Evolutionary conservation across 2,329 filamentous ascomycete species (phyloP).

Genomic region (Leptographium galeiforme): DNA sequence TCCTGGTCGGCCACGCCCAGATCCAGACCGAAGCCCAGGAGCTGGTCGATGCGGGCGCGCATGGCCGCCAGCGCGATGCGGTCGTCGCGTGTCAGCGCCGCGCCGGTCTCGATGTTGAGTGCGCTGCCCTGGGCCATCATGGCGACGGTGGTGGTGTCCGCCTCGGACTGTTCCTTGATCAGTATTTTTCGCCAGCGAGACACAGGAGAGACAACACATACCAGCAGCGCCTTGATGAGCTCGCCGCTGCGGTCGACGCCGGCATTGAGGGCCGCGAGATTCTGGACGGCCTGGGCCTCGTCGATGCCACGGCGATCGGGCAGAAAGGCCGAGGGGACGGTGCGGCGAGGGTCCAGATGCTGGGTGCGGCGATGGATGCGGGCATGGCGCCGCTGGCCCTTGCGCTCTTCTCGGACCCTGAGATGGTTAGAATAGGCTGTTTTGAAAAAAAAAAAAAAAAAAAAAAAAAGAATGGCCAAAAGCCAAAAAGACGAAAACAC

Average conservation of each 20-base stretch:
- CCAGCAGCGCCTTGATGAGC: slow-evolving; percentile 48
- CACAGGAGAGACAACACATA: too few species aligned
- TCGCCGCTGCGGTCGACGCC: slow-evolving; percentile 21
- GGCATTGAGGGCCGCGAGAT: slow-evolving; percentile 23
- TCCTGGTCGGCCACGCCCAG: neutral
- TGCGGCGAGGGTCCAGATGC: neutral
- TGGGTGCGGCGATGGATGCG: slow-evolving; percentile 4
- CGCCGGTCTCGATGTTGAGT: slow-evolving; percentile 23
- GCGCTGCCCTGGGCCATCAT: slow-evolving; percentile 36
- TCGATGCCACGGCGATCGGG: slow-evolving; percentile 32
- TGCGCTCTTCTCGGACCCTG: slow-evolving; percentile 18
- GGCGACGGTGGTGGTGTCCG: slow-evolving; percentile 29
- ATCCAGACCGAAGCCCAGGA: neutral
- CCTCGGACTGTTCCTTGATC: too few species aligned
- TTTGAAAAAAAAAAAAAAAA: neutral
- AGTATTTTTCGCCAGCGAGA: too few species aligned
- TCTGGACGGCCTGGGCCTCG: slow-evolving; percentile 54
- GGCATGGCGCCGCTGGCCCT: slow-evolving; percentile 5
- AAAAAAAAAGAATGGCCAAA: slow-evolving; percentile 6
- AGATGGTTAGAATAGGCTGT: neutral
- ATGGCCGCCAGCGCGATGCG: slow-evolving; percentile 32
- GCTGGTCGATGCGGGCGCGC: slow-evolving; percentile 23
- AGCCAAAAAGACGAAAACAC: neutral
- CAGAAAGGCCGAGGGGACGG: neutral
- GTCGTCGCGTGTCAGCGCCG: slow-evolving; percentile 28